Percentiles rank a stretch among this genome's conserved stretches.
Evolutionary conservation across 306 rosid species (phyloP).

Genomic region (Rosa multiflora): DNA sequence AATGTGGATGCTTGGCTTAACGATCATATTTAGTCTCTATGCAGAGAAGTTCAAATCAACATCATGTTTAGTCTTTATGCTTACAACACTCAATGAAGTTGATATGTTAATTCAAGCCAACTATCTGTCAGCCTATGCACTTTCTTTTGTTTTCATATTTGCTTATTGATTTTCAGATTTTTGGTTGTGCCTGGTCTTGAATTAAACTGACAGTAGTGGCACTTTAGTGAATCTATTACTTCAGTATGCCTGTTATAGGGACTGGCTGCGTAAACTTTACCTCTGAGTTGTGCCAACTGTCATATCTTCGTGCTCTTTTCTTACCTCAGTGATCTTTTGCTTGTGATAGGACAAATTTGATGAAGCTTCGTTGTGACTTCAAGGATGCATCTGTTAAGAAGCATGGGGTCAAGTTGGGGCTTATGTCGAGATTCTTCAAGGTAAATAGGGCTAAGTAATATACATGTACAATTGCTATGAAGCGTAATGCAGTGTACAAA

Average conservation of each 20-base stretch:
- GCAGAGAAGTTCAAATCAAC: no score
- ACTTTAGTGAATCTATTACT: neutral
- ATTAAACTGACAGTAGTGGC: slow-evolving; percentile 16
- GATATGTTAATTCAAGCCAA: slow-evolving; percentile 57
- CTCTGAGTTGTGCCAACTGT: neutral
- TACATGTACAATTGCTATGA: slow-evolving; percentile 6
- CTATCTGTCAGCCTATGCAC: slow-evolving; percentile 11
- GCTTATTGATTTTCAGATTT: neutral
- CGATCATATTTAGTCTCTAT: no score
- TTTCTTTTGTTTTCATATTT: neutral
- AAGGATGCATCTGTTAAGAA: slow-evolving; percentile 83
- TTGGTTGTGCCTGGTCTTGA: slow-evolving; percentile 1
- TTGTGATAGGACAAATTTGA: slow-evolving; percentile 70
- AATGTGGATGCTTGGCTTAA: no score
- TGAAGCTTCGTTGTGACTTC: slow-evolving; percentile 83
- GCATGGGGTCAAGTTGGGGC: slow-evolving; percentile 82
- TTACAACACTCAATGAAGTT: slow-evolving; percentile 68
- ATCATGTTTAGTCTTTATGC: no score
- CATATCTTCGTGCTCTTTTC: slow-evolving; percentile 15
- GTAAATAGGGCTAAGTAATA: slow-evolving; percentile 22
- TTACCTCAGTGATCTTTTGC: slow-evolving; percentile 34
- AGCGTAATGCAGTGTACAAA: neutral
- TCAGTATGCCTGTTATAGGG: neutral
- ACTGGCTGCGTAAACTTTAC: slow-evolving; percentile 6
- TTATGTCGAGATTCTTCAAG: slow-evolving; percentile 77